Base-by-base conservation (phyloP, 2,329 filamentous ascomycete genomes). In the Chaetoscypha palmicola region DNA sequence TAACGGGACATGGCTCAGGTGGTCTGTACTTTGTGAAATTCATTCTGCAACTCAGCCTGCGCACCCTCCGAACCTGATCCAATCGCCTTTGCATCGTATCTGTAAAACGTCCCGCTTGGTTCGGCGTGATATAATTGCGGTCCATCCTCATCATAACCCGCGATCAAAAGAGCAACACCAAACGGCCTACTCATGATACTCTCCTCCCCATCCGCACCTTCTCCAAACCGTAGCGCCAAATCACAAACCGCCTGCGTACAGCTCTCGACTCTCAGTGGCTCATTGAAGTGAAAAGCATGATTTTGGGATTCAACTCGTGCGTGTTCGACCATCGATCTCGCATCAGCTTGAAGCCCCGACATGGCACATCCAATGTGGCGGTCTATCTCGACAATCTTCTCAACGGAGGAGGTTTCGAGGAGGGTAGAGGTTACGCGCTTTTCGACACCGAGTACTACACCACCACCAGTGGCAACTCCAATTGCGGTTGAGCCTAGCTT, bases 341-440 rank as follows among this genome's bases (percentile, higher is more conserved):
- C 92, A 67, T 98, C 92, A 61, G 92, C 92, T 74, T 98, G 92
- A 54, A 98, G 79, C 36, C 92, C 92, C 28, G 86, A 92, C 90
- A 98, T 98, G 70, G 92, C 92, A 71, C 92, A 97, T 62, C 92
- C 92, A 60, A 98, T 96, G 73, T 98, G 92, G 64, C 86, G 81
- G 73, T 98, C 92, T 66, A 98, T 97, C 68, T 98, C 92, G 67
- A 98, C 91, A 61, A 98, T 97, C 80, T 98, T 98, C 71, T 98
- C 92, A 61, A 98, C 92, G 31, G 90, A 96, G 36, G 87, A 94
- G 23, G 92, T 94, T 70, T 97, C 92, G 62, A 98, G 87, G 51
- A 98, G 84, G 50, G 91, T 94, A 46, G 88, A 95, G 49, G 92
- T 98, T 60, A 98, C 92, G 62, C 92, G 90, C 80, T 98, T 98